Percentiles rank a stretch among this genome's conserved stretches.
These are phyloP conservation scores for Fusarium protoensiforme DNA, from an alignment of 2,329 filamentous ascomycete genomes.

Conservation along the genomic window DNA sequence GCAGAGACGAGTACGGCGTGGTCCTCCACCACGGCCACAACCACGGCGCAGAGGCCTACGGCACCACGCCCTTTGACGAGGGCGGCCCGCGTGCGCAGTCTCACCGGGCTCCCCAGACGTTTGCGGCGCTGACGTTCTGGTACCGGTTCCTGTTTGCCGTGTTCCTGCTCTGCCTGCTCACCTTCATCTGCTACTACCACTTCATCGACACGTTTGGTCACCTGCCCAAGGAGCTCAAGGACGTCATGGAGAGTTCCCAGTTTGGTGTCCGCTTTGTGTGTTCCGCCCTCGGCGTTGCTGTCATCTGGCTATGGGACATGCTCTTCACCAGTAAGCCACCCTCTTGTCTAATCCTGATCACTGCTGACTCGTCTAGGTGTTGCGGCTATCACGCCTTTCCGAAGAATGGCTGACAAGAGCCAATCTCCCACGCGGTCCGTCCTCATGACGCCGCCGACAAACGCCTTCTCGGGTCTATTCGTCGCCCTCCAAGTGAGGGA, in stretches of 20 bases:
- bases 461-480: slow-evolving; percentile 56
- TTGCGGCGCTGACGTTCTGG: slow-evolving; percentile 49
- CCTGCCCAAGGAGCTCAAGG: slow-evolving; percentile 43
- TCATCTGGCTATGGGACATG: slow-evolving; percentile 54
- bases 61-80: slow-evolving; percentile 22
- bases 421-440: slow-evolving; percentile 50
- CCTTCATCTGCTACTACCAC: slow-evolving; percentile 54
- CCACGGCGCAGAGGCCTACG: not conserved
- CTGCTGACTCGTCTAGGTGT: slow-evolving; percentile 42
- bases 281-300: slow-evolving; percentile 53
- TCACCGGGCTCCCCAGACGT: slow-evolving; percentile 42
- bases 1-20: slow-evolving; percentile 31
- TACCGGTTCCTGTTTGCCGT: slow-evolving; percentile 48
- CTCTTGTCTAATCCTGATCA: not conserved
- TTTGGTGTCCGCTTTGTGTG: slow-evolving; percentile 58
- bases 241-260: slow-evolving; percentile 52
- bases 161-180: slow-evolving; percentile 48
- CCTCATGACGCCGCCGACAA: slow-evolving; percentile 54
- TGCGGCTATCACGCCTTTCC: slow-evolving; percentile 56
- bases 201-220: slow-evolving; percentile 37
- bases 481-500: slow-evolving; percentile 44
- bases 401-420: slow-evolving; percentile 49
- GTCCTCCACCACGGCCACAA: slow-evolving; percentile 8
- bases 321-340: slow-evolving; percentile 52
- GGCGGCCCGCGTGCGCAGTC: not conserved